Percentiles rank a stretch among this genome's conserved stretches.
phyloP scores from a whole-genome alignment of 2,329 filamentous ascomycete species.

The Cyanodermella asteris region DNA sequence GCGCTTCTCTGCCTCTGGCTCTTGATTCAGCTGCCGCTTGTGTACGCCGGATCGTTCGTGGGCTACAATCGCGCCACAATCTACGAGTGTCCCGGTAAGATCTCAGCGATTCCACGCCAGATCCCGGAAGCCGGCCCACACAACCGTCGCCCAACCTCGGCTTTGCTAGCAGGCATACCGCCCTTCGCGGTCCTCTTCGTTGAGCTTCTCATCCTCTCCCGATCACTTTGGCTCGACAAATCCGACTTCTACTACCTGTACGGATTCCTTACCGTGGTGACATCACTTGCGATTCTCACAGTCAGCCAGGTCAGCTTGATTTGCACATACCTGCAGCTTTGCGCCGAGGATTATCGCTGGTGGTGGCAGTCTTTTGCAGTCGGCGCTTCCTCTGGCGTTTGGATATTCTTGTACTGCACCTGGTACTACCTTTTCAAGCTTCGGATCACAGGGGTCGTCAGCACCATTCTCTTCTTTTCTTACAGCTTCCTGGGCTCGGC shows the following conservation, averaged over 20 bases:
- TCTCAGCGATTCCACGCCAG: constrained; percentile 47
- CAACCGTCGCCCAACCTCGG: constrained; percentile 36
- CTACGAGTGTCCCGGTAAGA: constrained; percentile 69
- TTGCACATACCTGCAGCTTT: constrained; percentile 61
- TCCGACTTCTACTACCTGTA: constrained; percentile 84
- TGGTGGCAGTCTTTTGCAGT: constrained; percentile 79
- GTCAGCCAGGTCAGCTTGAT: constrained; percentile 70
- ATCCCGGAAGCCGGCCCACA: constrained; percentile 62
- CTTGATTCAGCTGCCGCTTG: constrained; percentile 64
- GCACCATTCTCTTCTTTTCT: constrained; percentile 61
- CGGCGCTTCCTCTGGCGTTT: constrained; percentile 53
- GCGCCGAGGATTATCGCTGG: constrained; percentile 73
- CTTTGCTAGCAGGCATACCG: constrained; percentile 52
- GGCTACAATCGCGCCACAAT: constrained; percentile 44
- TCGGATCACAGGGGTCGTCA: constrained; percentile 60
- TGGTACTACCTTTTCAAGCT: constrained; percentile 71
- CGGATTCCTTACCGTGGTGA: constrained; percentile 59
- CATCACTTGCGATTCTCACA: constrained; percentile 48
- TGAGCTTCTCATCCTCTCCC: constrained; percentile 69
- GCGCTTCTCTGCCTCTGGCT: constrained; percentile 59
- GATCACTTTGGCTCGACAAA: constrained; percentile 76
- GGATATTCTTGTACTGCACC: constrained; percentile 63
- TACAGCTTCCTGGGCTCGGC: constrained; percentile 66
- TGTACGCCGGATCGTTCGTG: constrained; percentile 59
- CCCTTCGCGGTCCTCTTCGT: constrained; percentile 80